Evolutionary conservation across 768 basidiomycete genomes (phyloP).

Genomic region (Rhizopogon salebrosus): DNA sequence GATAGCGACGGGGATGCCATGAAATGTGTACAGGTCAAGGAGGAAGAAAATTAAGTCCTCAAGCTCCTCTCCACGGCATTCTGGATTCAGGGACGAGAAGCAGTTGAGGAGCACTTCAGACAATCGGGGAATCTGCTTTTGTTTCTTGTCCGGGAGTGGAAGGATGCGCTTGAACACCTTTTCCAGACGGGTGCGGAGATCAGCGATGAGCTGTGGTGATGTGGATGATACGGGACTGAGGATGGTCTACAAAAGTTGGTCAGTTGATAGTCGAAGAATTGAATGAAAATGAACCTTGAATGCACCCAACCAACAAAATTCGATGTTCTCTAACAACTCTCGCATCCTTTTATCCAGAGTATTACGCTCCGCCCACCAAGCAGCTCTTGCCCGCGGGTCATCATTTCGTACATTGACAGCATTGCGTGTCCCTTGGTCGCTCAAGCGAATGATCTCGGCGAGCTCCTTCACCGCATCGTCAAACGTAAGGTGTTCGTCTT

Average conservation of each 20-base stretch:
- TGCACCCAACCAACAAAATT: constrained; percentile 95
- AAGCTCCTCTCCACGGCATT: constrained; percentile 87
- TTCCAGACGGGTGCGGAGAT: constrained; percentile 67
- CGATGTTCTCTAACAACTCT: constrained; percentile 76
- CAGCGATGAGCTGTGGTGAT: constrained; percentile 40
- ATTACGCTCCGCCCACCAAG: constrained; percentile 84
- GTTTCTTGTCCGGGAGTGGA: constrained; percentile 55
- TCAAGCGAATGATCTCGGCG: constrained; percentile 70
- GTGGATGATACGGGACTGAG: constrained; percentile 42
- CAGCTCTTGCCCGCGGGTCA: constrained; percentile 55
- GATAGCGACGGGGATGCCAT: constrained; percentile 82
- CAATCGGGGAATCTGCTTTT: constrained; percentile 51
- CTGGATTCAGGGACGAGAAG: constrained; percentile 77
- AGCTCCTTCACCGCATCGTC: constrained; percentile 72
- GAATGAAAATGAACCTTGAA: constrained; percentile 83
- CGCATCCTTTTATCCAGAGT: constrained; percentile 74
- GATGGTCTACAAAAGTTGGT: constrained; percentile 46
- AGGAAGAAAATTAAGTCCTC: constrained; percentile 95
- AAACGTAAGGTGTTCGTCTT: constrained; percentile 72
- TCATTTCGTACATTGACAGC: constrained; percentile 69
- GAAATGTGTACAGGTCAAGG: constrained; percentile 90
- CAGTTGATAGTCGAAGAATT: background rate
- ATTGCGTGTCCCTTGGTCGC: constrained; percentile 68
- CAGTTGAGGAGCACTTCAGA: constrained; percentile 78
- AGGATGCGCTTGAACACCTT: constrained; percentile 67